A percentile compares a stretch with the other conserved stretches of the same genome.
These are phyloP conservation scores for Lenzites betulinus DNA, from an alignment of 768 basidiomycete genomes.

Conservation along the genomic window DNA sequence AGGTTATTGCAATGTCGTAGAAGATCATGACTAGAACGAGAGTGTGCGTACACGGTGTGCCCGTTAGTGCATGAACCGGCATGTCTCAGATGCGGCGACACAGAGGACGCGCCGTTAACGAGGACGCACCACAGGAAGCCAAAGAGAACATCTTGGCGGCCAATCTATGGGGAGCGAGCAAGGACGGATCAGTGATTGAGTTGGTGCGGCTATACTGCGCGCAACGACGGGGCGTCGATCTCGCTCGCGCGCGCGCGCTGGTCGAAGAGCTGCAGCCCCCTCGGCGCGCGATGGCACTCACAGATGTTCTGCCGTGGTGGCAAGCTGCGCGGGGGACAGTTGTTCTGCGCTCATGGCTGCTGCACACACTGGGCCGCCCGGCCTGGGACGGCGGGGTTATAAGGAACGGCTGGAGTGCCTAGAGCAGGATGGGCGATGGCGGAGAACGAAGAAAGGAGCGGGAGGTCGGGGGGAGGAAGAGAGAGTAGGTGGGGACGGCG, in stretches of 20 bases:
- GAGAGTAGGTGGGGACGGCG: slow-evolving; percentile 4
- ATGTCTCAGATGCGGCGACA: neutral
- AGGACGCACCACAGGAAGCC: slow-evolving; percentile 23
- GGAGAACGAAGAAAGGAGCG: slow-evolving; percentile 5
- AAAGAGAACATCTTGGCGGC: slow-evolving; percentile 27
- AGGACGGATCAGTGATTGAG: slow-evolving; percentile 3
- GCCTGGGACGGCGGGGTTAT: slow-evolving; percentile 7
- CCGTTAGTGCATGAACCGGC: neutral
- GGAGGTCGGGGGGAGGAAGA: neutral
- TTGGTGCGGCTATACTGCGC: neutral
- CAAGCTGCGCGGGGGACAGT: slow-evolving; percentile 12
- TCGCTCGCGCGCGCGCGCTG: neutral
- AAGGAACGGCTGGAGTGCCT: neutral
- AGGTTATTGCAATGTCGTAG: slow-evolving; percentile 26
- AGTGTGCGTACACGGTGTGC: neutral
- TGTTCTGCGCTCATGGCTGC: slow-evolving; percentile 15
- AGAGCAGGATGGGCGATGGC: neutral
- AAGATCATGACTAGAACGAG: slow-evolving; percentile 21
- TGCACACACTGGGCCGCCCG: slow-evolving; percentile 4
- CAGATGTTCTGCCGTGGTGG: slow-evolving; percentile 21
- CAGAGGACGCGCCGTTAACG: neutral
- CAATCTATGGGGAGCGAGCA: slow-evolving; percentile 4
- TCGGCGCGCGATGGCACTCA: neutral
- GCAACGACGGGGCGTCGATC: slow-evolving; percentile 4
- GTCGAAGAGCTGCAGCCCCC: neutral